Evolutionary conservation across 352 stramenopile genomes (phyloP).

Genomic region (Pythium rishiriense): DNA sequence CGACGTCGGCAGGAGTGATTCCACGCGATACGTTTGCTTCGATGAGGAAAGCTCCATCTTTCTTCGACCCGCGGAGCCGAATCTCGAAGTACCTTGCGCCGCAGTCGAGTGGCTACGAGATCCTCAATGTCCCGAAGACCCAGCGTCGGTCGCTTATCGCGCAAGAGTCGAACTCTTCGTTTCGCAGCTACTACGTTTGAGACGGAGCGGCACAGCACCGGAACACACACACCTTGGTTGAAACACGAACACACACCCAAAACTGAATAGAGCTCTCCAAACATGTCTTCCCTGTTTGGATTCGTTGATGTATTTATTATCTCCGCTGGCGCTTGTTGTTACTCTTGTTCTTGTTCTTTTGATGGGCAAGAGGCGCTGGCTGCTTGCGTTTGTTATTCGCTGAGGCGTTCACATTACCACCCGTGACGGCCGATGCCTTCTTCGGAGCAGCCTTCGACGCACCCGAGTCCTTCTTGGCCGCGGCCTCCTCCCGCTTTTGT

Average conservation of each 20-base stretch:
- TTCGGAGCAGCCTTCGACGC: slow-evolving; percentile 11
- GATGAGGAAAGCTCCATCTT: slow-evolving; percentile 9
- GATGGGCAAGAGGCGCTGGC: slow-evolving; percentile 29
- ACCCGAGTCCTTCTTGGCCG: slow-evolving; percentile 7
- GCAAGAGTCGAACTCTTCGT: slow-evolving; percentile 28
- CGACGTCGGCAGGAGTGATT: not conserved
- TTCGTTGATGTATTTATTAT: no score
- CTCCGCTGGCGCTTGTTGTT: slow-evolving; percentile 30
- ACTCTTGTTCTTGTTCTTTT: slow-evolving; percentile 40
- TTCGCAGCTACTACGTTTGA: slow-evolving; percentile 30
- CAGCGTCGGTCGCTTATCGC: slow-evolving; percentile 28
- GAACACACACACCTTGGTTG: not conserved
- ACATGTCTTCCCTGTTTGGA: not conserved
- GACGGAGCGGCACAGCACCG: not conserved
- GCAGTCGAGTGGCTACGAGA: slow-evolving; percentile 12
- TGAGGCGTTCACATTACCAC: slow-evolving; percentile 3
- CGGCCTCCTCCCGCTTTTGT: slow-evolving; percentile 35
- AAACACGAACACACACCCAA: not conserved
- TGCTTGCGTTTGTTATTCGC: slow-evolving; percentile 25
- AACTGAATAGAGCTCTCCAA: not conserved
- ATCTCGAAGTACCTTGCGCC: slow-evolving; percentile 43
- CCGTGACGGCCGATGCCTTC: slow-evolving; percentile 15
- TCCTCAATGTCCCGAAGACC: slow-evolving; percentile 24
- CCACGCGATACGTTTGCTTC: not conserved
- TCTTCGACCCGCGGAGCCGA: slow-evolving; percentile 27